Evolutionary conservation across 2,329 filamentous ascomycete species (phyloP).

Genomic region (Ophiosphaerella narmari): DNA sequence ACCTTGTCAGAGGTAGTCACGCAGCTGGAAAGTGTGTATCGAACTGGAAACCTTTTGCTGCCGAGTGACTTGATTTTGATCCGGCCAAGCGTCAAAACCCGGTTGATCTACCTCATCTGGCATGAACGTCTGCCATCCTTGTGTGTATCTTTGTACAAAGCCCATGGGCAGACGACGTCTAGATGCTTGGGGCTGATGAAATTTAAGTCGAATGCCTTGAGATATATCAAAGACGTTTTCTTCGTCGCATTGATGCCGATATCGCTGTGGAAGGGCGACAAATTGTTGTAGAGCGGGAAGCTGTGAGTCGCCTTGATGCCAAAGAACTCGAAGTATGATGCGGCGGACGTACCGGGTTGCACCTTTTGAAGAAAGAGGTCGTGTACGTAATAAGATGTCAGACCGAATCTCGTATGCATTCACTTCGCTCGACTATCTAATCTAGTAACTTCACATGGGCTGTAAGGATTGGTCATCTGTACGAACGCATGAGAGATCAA

Average conservation of each 20-base stretch:
- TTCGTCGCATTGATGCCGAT: background rate
- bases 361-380: slow-evolving; percentile 10
- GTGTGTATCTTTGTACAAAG: background rate
- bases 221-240: background rate
- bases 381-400: background rate
- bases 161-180: slow-evolving; percentile 17
- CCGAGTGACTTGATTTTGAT: background rate
- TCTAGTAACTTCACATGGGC: too few species aligned
- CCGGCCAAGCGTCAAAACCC: slow-evolving; percentile 13
- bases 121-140: slow-evolving; percentile 8
- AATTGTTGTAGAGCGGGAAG: background rate
- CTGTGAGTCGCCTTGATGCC: background rate
- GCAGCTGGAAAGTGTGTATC: slow-evolving; percentile 13
- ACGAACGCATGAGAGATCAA: background rate
- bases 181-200: slow-evolving; percentile 24
- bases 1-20: slow-evolving; percentile 11
- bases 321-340: slow-evolving; percentile 11
- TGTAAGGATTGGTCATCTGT: background rate
- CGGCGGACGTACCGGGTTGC: slow-evolving; percentile 17
- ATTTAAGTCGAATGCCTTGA: slow-evolving; percentile 18
- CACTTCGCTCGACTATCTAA: too few species aligned
- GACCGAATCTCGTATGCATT: background rate
- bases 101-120: slow-evolving; percentile 21
- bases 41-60: background rate
- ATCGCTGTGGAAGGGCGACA: background rate